Conservation (phyloP, 2,329 filamentous ascomycete species). For the Cylindrodendrum hubeiense region DNA sequence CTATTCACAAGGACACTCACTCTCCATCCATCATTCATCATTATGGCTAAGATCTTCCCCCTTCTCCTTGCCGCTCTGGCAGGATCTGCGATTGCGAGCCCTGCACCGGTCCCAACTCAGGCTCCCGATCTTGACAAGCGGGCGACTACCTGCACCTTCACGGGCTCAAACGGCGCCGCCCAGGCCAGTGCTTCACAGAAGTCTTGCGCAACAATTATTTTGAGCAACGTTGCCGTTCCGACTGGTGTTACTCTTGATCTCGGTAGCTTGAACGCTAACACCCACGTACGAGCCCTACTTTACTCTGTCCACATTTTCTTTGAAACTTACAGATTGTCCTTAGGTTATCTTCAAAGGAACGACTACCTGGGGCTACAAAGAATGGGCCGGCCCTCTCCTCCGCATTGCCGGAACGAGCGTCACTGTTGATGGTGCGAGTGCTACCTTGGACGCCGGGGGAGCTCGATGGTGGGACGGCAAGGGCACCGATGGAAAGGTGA, state of each 20-base stretch:
- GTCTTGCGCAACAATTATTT: slow-evolving; percentile 34
- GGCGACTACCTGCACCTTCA: slow-evolving; percentile 34
- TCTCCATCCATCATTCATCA: neutral
- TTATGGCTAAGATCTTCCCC: neutral
- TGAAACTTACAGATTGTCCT: neutral
- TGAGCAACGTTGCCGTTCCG: slow-evolving; percentile 33
- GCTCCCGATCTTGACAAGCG: slow-evolving; percentile 34
- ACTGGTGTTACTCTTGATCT: slow-evolving; percentile 37
- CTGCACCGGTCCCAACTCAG: slow-evolving; percentile 17
- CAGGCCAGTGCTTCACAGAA: slow-evolving; percentile 29
- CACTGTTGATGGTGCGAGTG: slow-evolving; percentile 40
- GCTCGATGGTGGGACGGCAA: slow-evolving; percentile 40
- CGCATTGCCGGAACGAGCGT: slow-evolving; percentile 36
- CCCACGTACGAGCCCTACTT: slow-evolving; percentile 19
- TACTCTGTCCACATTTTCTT: rapidly evolving
- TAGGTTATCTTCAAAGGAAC: slow-evolving; percentile 39
- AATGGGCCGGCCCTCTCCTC: slow-evolving; percentile 39
- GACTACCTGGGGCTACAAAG: slow-evolving; percentile 42
- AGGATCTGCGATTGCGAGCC: neutral
- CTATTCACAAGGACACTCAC: neutral
- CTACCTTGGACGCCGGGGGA: slow-evolving; percentile 34
- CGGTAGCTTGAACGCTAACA: slow-evolving; percentile 33
- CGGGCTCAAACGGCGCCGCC: slow-evolving; percentile 33
- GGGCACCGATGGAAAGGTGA: slow-evolving; percentile 34
- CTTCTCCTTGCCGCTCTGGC: slow-evolving; percentile 10